Evolutionary conservation across 179 eudicot species (phyloP).

Genomic region (Silene noctiflora): DNA sequence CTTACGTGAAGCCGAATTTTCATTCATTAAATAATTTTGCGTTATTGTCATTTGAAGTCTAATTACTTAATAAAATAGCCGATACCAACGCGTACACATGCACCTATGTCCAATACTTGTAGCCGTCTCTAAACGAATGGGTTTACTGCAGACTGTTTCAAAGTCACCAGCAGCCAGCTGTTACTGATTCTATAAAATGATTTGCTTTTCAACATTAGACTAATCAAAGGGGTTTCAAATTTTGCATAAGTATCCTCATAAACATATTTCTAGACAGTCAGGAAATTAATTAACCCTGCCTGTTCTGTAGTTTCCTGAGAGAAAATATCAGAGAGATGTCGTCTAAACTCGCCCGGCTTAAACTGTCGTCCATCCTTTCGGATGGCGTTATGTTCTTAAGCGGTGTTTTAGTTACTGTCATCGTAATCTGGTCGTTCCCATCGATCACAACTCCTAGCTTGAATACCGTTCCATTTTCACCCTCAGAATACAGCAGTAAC

Average conservation of each 20-base stretch:
- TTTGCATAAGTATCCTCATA: constrained; percentile 1
- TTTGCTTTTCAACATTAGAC: not conserved
- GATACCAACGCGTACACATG: too few species aligned
- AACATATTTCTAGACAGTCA: too few species aligned
- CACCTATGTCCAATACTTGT: not conserved
- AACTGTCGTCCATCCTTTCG: constrained; percentile 9
- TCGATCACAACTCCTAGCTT: not conserved
- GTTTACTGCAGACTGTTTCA: constrained; percentile 2
- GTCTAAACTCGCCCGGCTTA: not conserved
- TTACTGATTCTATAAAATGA: not conserved
- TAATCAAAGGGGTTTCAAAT: not conserved
- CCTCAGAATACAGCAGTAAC: not conserved
- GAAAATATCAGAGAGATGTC: constrained; percentile 6
- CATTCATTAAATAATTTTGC: not conserved
- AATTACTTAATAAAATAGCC: not conserved
- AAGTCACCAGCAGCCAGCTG: not conserved
- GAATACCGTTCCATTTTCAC: not conserved
- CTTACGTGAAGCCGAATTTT: not conserved
- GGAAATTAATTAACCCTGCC: not conserved
- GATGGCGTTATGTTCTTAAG: constrained; percentile 19
- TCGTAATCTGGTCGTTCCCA: constrained; percentile 10
- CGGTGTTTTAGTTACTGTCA: constrained; percentile 14
- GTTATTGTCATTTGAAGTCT: not conserved
- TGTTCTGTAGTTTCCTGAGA: not conserved
- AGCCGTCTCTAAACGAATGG: not conserved